Percentiles rank a stretch among this genome's conserved stretches.
Conservation (phyloP, 108 stramenopile genomes). For the Stephanodiscus triporus region DNA sequence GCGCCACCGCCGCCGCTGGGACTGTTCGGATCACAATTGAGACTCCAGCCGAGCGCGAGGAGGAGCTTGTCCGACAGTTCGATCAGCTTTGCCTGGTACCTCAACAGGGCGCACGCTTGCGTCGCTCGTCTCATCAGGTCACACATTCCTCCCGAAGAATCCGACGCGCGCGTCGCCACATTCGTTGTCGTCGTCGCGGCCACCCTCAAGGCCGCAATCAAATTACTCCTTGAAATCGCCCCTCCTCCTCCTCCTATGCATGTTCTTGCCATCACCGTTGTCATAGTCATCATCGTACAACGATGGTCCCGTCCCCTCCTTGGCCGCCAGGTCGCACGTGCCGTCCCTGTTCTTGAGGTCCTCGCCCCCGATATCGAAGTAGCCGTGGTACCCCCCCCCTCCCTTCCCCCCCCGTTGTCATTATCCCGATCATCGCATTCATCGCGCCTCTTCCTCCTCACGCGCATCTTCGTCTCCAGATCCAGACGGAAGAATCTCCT, state of each 20-base stretch:
- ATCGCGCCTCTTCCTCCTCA: too few species aligned
- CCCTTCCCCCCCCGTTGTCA: background rate
- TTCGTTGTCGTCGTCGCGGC: background rate
- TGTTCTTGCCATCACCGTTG: background rate
- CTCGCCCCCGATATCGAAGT: slow-evolving; percentile 41
- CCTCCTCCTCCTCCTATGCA: background rate
- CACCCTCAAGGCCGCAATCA: slow-evolving; percentile 37
- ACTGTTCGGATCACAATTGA: too few species aligned
- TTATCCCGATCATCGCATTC: too few species aligned
- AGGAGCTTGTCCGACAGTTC: slow-evolving; percentile 26
- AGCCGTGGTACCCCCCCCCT: slow-evolving; percentile 33
- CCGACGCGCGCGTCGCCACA: slow-evolving; percentile 9
- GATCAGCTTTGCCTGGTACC: slow-evolving; percentile 28
- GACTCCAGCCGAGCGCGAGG: slow-evolving; percentile 31
- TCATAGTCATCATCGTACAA: background rate
- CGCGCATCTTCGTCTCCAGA: slow-evolving; percentile 38
- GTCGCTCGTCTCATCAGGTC: slow-evolving; percentile 28
- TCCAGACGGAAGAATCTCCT: slow-evolving; percentile 47
- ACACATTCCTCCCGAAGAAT: slow-evolving; percentile 38
- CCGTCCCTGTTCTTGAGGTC: slow-evolving; percentile 51
- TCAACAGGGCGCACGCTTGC: slow-evolving; percentile 10
- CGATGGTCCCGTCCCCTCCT: slow-evolving; percentile 24
- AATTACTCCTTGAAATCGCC: slow-evolving; percentile 48
- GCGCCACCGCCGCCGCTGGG: too few species aligned
- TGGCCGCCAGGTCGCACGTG: slow-evolving; percentile 40